A percentile compares a stretch with the other conserved stretches of the same genome.
Evolutionary conservation across 1,284 basidiomycete species (phyloP).

Genomic region (Irpex rosettiformis): DNA sequence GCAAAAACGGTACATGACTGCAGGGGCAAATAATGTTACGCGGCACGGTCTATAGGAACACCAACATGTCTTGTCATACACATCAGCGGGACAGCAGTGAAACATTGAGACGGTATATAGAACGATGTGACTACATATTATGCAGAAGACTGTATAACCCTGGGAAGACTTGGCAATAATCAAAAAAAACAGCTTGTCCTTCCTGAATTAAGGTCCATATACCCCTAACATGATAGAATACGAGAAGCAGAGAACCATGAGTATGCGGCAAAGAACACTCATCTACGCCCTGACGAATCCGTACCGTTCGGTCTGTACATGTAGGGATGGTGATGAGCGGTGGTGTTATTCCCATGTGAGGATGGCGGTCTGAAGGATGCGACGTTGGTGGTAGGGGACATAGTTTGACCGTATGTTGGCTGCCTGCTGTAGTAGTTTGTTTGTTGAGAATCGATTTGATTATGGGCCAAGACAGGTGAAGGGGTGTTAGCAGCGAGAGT

Average conservation of each 20-base stretch:
- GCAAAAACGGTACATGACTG: not conserved
- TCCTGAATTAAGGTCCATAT: constrained; percentile 2
- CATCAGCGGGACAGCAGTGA: not conserved
- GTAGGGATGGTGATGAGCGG: constrained; percentile 27
- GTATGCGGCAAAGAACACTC: not conserved
- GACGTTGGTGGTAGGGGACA: constrained; percentile 19
- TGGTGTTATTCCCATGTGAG: constrained; percentile 32
- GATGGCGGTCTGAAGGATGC: constrained; percentile 31
- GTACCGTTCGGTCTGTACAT: constrained; percentile 40
- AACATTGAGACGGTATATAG: not conserved
- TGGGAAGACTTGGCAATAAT: not conserved
- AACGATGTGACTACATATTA: not conserved
- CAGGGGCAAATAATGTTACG: not conserved
- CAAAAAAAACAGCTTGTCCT: not conserved
- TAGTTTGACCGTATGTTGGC: constrained; percentile 3
- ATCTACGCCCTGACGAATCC: constrained; percentile 8
- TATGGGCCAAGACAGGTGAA: constrained; percentile 23
- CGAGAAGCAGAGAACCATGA: not conserved
- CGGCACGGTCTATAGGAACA: not conserved
- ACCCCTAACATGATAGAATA: not conserved
- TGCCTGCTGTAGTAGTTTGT: constrained; percentile 5
- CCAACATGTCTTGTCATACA: not conserved
- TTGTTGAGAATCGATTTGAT: constrained; percentile 5
- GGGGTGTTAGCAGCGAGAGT: constrained; percentile 27
- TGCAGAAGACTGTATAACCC: not conserved